These are phyloP conservation scores for Collybia sordida DNA, from an alignment of 768 basidiomycete genomes.

Conservation along the genomic window DNA sequence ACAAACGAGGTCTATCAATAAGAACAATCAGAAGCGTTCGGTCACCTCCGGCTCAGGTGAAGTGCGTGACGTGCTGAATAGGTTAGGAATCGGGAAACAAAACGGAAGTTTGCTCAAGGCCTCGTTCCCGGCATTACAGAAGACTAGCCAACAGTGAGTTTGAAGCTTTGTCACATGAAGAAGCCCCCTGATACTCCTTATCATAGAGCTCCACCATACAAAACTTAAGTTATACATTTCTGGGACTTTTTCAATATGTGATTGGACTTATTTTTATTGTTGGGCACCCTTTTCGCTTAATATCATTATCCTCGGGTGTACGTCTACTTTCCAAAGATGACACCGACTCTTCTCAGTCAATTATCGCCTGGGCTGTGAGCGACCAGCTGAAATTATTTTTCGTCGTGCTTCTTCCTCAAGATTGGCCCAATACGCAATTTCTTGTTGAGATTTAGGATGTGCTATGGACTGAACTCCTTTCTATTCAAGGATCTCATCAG, in stretches of 20 bases:
- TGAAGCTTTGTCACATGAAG: background rate
- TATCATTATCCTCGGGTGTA: constrained; percentile 6
- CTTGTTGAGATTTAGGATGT: constrained; percentile 84
- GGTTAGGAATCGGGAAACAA: constrained; percentile 80
- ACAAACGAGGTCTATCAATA: constrained; percentile 56
- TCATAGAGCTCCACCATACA: constrained; percentile 14
- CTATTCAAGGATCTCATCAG: constrained; percentile 30
- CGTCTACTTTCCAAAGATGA: background rate
- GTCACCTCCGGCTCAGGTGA: constrained; percentile 58
- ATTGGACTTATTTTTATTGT: constrained; percentile 3
- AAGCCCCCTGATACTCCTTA: background rate
- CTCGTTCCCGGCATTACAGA: constrained; percentile 62
- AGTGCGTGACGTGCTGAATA: constrained; percentile 79
- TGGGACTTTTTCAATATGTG: constrained; percentile 2
- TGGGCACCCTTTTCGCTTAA: background rate
- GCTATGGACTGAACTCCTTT: constrained; percentile 67
- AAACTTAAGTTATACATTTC: constrained; percentile 7
- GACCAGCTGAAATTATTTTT: constrained; percentile 48
- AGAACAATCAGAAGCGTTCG: constrained; percentile 49
- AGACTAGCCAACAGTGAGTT: constrained; percentile 30
- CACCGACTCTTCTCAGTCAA: background rate
- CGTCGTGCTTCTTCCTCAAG: constrained; percentile 78
- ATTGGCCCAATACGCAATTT: constrained; percentile 85
- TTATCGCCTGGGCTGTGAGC: constrained; percentile 22
- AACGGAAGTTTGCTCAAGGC: constrained; percentile 64